A percentile compares a stretch with the other conserved stretches of the same genome.
Evolutionary conservation across 1,139 yeast species (phyloP).

Genomic region (Diutina mesorugosa): DNA sequence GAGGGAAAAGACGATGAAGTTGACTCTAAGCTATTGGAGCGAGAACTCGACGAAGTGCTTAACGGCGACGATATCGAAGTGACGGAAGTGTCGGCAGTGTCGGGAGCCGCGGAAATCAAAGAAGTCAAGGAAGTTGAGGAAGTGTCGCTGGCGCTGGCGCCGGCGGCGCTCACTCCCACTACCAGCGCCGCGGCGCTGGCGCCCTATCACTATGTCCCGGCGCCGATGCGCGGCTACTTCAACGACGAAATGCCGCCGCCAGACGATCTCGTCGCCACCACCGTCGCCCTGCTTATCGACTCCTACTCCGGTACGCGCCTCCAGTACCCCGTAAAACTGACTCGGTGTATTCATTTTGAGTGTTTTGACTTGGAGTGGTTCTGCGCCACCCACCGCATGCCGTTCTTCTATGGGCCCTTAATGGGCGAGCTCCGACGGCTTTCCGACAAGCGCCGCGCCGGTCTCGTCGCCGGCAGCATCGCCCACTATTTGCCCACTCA

Average conservation of each 20-base stretch:
- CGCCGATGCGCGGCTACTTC: background rate
- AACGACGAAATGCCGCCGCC: background rate
- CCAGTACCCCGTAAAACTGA: constrained; percentile 26
- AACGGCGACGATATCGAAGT: background rate
- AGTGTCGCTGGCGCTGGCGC: background rate
- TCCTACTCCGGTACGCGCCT: constrained; percentile 23
- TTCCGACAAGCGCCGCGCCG: background rate
- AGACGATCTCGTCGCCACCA: background rate
- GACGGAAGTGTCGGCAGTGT: background rate
- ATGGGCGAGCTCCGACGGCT: constrained; percentile 1
- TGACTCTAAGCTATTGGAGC: background rate
- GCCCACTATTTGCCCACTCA: background rate
- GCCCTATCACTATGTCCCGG: background rate
- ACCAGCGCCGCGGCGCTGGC: background rate
- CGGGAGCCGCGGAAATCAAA: background rate
- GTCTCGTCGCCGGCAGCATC: background rate
- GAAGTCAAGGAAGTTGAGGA: background rate
- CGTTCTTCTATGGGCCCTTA: constrained; percentile 16
- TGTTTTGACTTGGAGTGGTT: constrained; percentile 34
- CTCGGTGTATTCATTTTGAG: constrained; percentile 27
- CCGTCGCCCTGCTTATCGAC: constrained; percentile 6
- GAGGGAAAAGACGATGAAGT: no score
- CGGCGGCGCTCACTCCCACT: no score
- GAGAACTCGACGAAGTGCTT: background rate
- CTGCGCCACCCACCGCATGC: constrained; percentile 25